Evolutionary conservation across 805 yeast species (phyloP).

Genomic region (Pachysolen tannophilus): DNA sequence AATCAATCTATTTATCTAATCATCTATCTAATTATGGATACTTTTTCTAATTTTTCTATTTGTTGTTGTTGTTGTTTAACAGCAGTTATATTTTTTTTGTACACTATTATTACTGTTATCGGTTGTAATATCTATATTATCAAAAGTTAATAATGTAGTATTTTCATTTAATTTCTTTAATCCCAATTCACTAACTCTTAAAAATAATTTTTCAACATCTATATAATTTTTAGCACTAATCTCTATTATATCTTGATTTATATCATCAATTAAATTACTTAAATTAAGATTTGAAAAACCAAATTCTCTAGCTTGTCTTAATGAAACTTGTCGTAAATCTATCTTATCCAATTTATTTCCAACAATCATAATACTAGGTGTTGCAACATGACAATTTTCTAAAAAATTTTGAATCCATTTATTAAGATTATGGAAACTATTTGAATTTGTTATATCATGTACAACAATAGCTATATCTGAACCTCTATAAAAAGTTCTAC

Average conservation of each 20-base stretch:
- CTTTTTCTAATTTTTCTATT: too few relatives aligned
- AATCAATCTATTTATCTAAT: too few relatives aligned
- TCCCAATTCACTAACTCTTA: constrained; percentile 20
- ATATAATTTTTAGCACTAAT: constrained; percentile 18
- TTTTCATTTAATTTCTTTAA: constrained; percentile 10
- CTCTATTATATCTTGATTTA: constrained; percentile 19
- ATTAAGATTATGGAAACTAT: constrained; percentile 35
- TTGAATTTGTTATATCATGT: constrained; percentile 46
- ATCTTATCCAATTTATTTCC: constrained; percentile 43
- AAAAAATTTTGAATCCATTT: constrained; percentile 40
- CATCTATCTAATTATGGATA: too few relatives aligned
- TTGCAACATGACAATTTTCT: constrained; percentile 36
- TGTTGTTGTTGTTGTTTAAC: too few relatives aligned
- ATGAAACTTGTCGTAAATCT: constrained; percentile 19
- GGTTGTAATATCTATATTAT: constrained; percentile 15
- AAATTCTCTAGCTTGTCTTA: constrained; percentile 23
- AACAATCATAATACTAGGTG: constrained; percentile 41
- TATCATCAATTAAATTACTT: constrained; percentile 16
- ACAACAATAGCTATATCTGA: constrained; percentile 47
- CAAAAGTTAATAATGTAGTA: constrained; percentile 15
- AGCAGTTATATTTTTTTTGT: constrained; percentile 2
- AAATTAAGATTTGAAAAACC: constrained; percentile 11
- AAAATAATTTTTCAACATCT: constrained; percentile 20
- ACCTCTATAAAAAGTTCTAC: constrained; percentile 51
- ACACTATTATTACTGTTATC: neutral